Base-by-base conservation (phyloP, 345 rosid genomes). In the Acer negundo region DNA sequence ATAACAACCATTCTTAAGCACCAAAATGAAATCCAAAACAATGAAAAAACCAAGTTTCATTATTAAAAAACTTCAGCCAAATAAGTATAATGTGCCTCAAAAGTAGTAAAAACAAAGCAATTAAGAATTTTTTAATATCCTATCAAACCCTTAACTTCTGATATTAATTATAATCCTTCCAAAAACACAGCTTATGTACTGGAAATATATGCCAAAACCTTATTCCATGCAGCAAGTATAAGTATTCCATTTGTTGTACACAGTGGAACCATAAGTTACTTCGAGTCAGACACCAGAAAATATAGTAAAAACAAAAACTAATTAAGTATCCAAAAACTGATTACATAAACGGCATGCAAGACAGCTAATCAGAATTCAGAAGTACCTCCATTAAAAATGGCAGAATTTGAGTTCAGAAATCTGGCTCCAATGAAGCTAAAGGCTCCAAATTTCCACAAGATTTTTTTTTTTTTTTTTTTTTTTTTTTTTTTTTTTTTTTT, bases 361-460 rank as follows among this genome's bases (percentile, higher is more conserved):
- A 75, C 78, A 62, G 44, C 64, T 63, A 78, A 59, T 28, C 47
- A 73, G 55, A 71, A 78, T 58, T 28, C 47, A 69, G 47, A 67
- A 74, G 62, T 58, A 63, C 65, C 46, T 59, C 24, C 72, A 55
- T n/a, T 31, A 8, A 75, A 75, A 26, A 8, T 75, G 75, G 71
- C 79, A 72, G 17, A 26, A 73, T 62, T 75, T 68, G 64, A 72
- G 55, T 73, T 69, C 75, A 44, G 49, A 31, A 62, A 31, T 62
- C 71, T 22, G 56, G 69, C 28, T 70, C 70, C 79, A 42, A 76
- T 67, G 80, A 73, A 44, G 66, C 23, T 80, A 63, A 24, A 24
- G 47, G 6, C 66, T 80, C 68, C 77, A 70, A 73, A 19, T n/a
- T 23, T 46, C 61, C 59, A 20, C 16, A 17, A 40, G 44, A 64